phyloP scores from a whole-genome alignment of 176 grass and related monocot species.

The Saccharum spontaneum region DNA sequence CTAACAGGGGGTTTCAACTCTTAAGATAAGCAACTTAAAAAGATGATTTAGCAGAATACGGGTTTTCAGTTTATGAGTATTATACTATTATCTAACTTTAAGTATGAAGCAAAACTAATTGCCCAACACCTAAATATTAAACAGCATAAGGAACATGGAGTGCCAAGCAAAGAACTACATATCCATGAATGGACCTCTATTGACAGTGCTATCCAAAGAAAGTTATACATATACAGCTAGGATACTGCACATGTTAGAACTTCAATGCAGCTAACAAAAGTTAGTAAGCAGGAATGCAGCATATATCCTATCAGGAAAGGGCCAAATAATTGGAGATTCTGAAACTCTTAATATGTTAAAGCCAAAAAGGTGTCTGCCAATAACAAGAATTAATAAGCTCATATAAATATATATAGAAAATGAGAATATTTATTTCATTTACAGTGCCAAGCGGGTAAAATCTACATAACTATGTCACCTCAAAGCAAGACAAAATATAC shows the following conservation, averaged over 20 bases:
- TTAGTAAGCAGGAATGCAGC: neutral
- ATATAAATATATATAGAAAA: neutral
- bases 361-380: neutral
- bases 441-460: neutral
- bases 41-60: neutral
- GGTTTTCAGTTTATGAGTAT: neutral
- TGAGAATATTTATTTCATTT: neutral
- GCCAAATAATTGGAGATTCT: neutral
- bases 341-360: neutral
- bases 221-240: neutral
- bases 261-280: neutral
- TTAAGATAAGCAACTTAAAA: neutral
- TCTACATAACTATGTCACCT: neutral
- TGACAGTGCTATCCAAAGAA: slow-evolving; percentile 10
- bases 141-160: neutral
- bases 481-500: neutral
- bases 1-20: neutral
- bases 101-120: neutral
- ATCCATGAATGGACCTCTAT: neutral
- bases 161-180: neutral
- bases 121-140: neutral
- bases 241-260: neutral
- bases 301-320: slow-evolving; percentile 2
- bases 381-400: neutral
- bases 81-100: neutral